Evolutionary conservation across 2,329 filamentous ascomycete species (phyloP), one percentile per base, ranked within the genome.

Genomic region (Xylaria sp.): DNA sequence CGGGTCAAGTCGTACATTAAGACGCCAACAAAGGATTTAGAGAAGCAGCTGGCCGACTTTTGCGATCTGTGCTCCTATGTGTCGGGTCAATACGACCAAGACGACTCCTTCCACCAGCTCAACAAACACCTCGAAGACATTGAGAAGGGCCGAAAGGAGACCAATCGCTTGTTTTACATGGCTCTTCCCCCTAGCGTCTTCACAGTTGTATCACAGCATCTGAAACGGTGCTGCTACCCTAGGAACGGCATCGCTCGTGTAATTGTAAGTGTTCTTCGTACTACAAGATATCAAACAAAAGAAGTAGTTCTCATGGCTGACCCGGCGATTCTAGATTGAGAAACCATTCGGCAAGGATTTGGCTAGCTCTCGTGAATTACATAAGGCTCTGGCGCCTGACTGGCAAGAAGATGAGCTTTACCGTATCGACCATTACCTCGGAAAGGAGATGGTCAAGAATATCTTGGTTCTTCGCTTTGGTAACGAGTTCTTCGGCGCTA

Each of bases 401-500:
- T 99, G 96, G 97, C 96, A 93, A 79, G 97, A 99, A 84, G 95
- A 98, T 63, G 96, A 99, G 85, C 91, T 99, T 75, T 99, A 97
- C 90, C 94, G 96, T 80, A 99, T 99, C 78, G 96, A 99, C 82
- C 96, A 99, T 85, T 99, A 99, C 83, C 90, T 99, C 57, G 97
- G 97, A 78, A 99, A 99, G 88, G 96, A 99, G 85, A 99, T 99
- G 96, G 96, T 99, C 78, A 99, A 99, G 90, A 99, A 99, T 85
- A 97, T 99, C 76, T 88, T 99, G 74, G 98, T 99, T 76, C 89
- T 99, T 75, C 90, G 97, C 80, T 99, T 99, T 80, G 97, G 96
- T 77, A 99, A 99, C 86, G 94, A 97, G 75, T 99, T 99, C 88
- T 93, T 99, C 77, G 94, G 94, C 74, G 95, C 96, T 52, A 99